Conservation (phyloP, 2,329 filamentous ascomycete species). For the Ophiognomonia clavigignenti-juglandacearum region DNA sequence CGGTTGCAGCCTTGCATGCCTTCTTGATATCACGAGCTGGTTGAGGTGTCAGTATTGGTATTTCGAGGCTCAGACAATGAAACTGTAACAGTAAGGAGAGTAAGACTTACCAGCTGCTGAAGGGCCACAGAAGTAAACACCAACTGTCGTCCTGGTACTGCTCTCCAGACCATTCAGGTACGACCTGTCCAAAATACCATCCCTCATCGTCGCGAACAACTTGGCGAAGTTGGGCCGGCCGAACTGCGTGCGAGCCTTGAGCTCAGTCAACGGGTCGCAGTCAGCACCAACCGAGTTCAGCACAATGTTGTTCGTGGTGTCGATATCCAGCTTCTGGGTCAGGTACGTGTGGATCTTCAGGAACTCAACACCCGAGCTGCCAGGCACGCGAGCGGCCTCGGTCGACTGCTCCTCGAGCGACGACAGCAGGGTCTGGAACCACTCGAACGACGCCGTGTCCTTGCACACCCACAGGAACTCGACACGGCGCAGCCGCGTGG, state of each 20-base stretch:
- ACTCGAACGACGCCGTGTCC: conserved; percentile 93
- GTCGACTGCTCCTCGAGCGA: conserved; percentile 84
- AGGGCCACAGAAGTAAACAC: conserved; percentile 97
- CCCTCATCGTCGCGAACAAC: conserved; percentile 78
- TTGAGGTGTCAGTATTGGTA: conserved; percentile 32
- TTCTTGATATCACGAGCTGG: conserved; percentile 78
- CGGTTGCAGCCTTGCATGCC: conserved; percentile 69
- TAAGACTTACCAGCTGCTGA: conserved; percentile 57
- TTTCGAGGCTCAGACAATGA: background rate
- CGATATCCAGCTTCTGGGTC: conserved; percentile 85
- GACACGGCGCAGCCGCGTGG: conserved; percentile 82
- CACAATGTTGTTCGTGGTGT: conserved; percentile 94
- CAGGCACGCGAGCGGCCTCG: conserved; percentile 61
- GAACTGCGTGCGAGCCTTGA: conserved; percentile 88
- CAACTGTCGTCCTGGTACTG: conserved; percentile 75
- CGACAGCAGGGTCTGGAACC: conserved; percentile 92
- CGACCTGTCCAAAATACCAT: conserved; percentile 78
- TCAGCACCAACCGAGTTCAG: conserved; percentile 89
- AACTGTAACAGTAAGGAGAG: background rate
- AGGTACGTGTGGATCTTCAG: conserved; percentile 97
- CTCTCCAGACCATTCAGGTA: conserved; percentile 81
- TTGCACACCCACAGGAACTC: conserved; percentile 99
- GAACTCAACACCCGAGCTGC: conserved; percentile 73
- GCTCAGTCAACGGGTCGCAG: conserved; percentile 85
- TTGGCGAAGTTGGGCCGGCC: conserved; percentile 84